A percentile compares a stretch with the other conserved stretches of the same genome.
Conservation (phyloP, 768 basidiomycete species). For the Russula earlei region DNA sequence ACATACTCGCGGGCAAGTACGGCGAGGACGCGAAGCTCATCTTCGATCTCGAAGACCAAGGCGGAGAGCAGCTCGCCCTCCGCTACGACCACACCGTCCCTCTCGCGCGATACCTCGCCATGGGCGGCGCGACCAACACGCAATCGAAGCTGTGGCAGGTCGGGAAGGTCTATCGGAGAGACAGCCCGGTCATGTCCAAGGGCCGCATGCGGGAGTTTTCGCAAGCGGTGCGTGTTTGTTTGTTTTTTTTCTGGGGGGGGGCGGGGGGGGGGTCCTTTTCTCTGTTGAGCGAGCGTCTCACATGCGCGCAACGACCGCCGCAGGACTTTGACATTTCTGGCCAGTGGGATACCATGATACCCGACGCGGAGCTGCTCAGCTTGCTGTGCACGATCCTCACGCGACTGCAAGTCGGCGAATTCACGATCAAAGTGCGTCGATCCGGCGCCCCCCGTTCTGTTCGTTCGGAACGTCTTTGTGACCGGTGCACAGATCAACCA, state of each 20-base stretch:
- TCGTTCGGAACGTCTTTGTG: not conserved
- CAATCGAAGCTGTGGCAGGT: slow-evolving; percentile 92
- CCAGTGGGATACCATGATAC: slow-evolving; percentile 91
- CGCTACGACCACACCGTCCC: slow-evolving; percentile 97
- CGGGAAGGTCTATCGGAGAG: slow-evolving; percentile 96
- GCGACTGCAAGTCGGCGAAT: slow-evolving; percentile 85
- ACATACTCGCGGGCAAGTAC: slow-evolving; percentile 92
- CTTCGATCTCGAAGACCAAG: slow-evolving; percentile 95
- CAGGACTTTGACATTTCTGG: slow-evolving; percentile 97
- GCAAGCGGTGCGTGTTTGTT: slow-evolving; percentile 64
- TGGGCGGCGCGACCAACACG: slow-evolving; percentile 73
- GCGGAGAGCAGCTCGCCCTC: slow-evolving; percentile 90
- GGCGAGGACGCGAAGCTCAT: slow-evolving; percentile 97
- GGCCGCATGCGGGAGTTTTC: slow-evolving; percentile 98
- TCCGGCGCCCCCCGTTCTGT: not conserved
- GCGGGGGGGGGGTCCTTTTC: no score
- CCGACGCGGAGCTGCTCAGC: slow-evolving; percentile 86
- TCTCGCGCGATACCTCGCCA: slow-evolving; percentile 89
- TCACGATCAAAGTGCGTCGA: slow-evolving; percentile 73
- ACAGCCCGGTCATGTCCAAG: slow-evolving; percentile 96
- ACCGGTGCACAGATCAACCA: slow-evolving; percentile 67
- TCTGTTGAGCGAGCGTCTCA: no score
- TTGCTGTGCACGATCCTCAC: slow-evolving; percentile 73
- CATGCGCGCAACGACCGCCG: no score
- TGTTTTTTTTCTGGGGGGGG: not conserved